A percentile compares a stretch with the other conserved stretches of the same genome.
These are phyloP conservation scores for Rhizophora mangle DNA, from an alignment of 345 rosid species.

Conservation along the genomic window DNA sequence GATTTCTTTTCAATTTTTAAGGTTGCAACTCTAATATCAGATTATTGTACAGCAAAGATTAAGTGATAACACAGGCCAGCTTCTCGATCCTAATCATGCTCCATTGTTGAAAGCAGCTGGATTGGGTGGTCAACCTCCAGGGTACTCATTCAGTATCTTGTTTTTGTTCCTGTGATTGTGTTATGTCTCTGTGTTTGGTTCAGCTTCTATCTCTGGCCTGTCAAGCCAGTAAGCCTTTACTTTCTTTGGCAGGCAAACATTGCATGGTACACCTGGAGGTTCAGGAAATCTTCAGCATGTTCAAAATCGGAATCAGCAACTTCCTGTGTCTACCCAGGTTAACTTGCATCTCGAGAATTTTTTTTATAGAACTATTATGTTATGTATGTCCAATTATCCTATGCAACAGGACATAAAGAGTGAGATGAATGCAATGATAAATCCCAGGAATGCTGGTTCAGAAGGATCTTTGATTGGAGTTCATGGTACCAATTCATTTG, in stretches of 20 bases:
- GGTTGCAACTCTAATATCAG: slow-evolving; percentile 16
- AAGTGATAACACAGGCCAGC: slow-evolving; percentile 43
- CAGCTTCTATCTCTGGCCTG: slow-evolving; percentile 6
- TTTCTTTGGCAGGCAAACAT: slow-evolving; percentile 34
- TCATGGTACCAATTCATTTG: slow-evolving; percentile 35
- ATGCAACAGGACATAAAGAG: slow-evolving; percentile 38
- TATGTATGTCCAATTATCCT: not conserved
- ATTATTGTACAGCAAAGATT: slow-evolving; percentile 38
- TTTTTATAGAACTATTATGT: not conserved
- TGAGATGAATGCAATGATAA: slow-evolving; percentile 46
- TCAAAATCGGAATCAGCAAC: slow-evolving; percentile 46
- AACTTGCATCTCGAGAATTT: not conserved
- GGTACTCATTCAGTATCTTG: slow-evolving; percentile 31
- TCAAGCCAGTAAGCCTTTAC: not conserved
- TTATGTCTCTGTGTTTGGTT: not conserved
- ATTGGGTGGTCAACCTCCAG: slow-evolving; percentile 40
- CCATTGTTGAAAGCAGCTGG: slow-evolving; percentile 44
- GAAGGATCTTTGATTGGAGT: slow-evolving; percentile 45
- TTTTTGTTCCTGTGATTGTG: slow-evolving; percentile 1
- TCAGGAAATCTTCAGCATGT: slow-evolving; percentile 37
- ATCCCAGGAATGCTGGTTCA: slow-evolving; percentile 29
- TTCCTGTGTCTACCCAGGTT: slow-evolving; percentile 39
- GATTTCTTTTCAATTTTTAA: slow-evolving; percentile 1
- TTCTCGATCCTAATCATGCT: slow-evolving; percentile 45
- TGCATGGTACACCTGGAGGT: slow-evolving; percentile 39